phyloP scores from a whole-genome alignment of 2,329 filamentous ascomycete species.

The Dothiorella sarmentorum region DNA sequence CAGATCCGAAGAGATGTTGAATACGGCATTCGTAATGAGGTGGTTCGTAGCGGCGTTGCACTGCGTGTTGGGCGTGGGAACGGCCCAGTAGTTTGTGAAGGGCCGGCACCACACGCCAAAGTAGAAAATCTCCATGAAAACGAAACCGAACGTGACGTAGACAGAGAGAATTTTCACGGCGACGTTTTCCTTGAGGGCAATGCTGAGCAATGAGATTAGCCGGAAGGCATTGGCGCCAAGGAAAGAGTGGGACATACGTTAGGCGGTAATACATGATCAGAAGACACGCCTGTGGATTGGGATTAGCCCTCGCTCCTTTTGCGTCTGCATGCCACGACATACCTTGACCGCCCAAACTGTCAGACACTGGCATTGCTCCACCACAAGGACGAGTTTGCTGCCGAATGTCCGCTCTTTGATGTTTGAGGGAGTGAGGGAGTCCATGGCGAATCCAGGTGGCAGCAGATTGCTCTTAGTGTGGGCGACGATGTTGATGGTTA shows the following conservation, averaged over 20 bases:
- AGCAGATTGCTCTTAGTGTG: conserved; percentile 43
- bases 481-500: conserved; percentile 44
- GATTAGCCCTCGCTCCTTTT: neutral
- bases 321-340: neutral
- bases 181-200: conserved; percentile 33
- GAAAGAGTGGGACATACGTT: conserved; percentile 25
- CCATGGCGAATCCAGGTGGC: conserved; percentile 46
- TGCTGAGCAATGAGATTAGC: conserved; percentile 3
- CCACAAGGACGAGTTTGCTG: conserved; percentile 38
- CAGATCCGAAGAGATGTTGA: conserved; percentile 40
- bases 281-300: conserved; percentile 26
- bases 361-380: conserved; percentile 37
- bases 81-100: conserved; percentile 36
- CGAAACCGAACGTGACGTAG: conserved; percentile 35
- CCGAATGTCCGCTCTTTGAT: conserved; percentile 38
- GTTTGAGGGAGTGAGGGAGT: conserved; percentile 31
- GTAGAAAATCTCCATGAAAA: conserved; percentile 41
- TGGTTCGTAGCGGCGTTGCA: conserved; percentile 47
- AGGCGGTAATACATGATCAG: conserved; percentile 39
- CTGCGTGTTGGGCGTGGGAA: conserved; percentile 30
- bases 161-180: conserved; percentile 32
- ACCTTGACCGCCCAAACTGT: conserved; percentile 35
- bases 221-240: neutral
- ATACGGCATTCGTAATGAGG: conserved; percentile 45
- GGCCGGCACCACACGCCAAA: conserved; percentile 40